Evolutionary conservation across 495 filamentous ascomycete species (phyloP), one percentile per base, ranked within the genome.

Genomic region (Friedmanniomyces simplex): DNA sequence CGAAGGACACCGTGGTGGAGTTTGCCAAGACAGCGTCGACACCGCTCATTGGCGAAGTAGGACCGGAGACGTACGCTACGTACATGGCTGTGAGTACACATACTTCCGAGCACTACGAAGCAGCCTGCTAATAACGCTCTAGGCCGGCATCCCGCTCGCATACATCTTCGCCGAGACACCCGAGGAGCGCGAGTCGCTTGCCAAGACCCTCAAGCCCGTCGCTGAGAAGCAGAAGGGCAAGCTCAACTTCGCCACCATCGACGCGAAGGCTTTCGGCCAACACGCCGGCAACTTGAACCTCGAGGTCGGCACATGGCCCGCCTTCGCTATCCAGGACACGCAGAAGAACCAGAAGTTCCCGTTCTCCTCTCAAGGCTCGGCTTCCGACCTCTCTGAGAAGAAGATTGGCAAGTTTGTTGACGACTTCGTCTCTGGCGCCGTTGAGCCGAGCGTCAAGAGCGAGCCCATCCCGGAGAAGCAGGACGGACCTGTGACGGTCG

Each of bases 251-350:
- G 93, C 91, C 59, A 97, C 93, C 63, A 96, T 99, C 66, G 93
- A 99, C 69, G 94, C 93, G 63, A 88, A 88, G 72, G 76, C 88
- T 30, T 99, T 91, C 68, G 94, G 94, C 69, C 89, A 91, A 58
- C 93, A 99, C 75, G 93, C 88, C 59, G 82, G 81, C 64, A 99
- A 99, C 79, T 81, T 99, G 48, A 99, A 99, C 82, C 87, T 99
- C 34, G 89, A 96, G 77, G 79, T 86, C 55, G 85, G 88, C 74
- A 87, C 86, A 69, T 99, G 90, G 84, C 93, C 93, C 43, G 88
- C 93, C 37, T 97, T 99, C 73, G 93, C 91, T 66, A 97, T 99
- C 74, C 93, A 99, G 74, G 89, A 96, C 66, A 89, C 86, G 8
- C 79, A 78, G 69, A 97, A 96, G 82, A 96, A 96, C 77, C 82